A percentile compares a stretch with the other conserved stretches of the same genome.
Conservation (phyloP, 257 asterid genomes). For the Ocimum tenuiflorum region DNA sequence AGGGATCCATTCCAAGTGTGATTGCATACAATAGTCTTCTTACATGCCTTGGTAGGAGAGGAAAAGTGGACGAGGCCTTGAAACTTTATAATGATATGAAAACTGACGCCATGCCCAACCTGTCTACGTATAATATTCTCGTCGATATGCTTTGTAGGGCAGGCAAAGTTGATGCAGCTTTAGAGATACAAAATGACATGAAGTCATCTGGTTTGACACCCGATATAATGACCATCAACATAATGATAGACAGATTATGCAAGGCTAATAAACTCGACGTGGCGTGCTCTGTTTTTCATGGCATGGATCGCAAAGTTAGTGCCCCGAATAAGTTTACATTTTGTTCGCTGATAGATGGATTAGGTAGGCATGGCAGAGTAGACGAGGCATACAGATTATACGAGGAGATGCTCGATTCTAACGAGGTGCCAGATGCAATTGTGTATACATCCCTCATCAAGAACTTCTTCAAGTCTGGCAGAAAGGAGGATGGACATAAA, state of each 20-base stretch:
- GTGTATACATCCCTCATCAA: slow-evolving; percentile 79
- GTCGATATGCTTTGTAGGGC: slow-evolving; percentile 77
- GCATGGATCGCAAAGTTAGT: slow-evolving; percentile 64
- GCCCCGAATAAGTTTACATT: slow-evolving; percentile 62
- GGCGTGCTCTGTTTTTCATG: slow-evolving; percentile 60
- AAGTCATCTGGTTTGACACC: slow-evolving; percentile 62
- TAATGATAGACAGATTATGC: slow-evolving; percentile 87
- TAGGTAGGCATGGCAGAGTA: slow-evolving; percentile 85
- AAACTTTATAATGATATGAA: slow-evolving; percentile 65
- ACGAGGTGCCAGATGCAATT: slow-evolving; percentile 50
- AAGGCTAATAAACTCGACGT: slow-evolving; percentile 78
- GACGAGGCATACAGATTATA: slow-evolving; percentile 77
- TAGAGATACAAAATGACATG: slow-evolving; percentile 63
- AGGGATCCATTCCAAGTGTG: slow-evolving; percentile 87
- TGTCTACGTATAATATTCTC: slow-evolving; percentile 69
- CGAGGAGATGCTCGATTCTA: slow-evolving; percentile 77
- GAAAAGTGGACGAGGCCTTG: slow-evolving; percentile 67
- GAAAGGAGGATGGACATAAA: slow-evolving; percentile 87
- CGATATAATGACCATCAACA: slow-evolving; percentile 61
- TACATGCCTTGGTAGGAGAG: slow-evolving; percentile 75
- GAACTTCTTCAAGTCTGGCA: slow-evolving; percentile 69
- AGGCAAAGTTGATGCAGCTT: slow-evolving; percentile 57
- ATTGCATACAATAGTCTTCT: slow-evolving; percentile 78
- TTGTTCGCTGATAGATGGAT: slow-evolving; percentile 84
- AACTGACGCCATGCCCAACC: slow-evolving; percentile 84